Conservation (phyloP, 2,329 filamentous ascomycete species). For the Diaporthe australafricana region DNA sequence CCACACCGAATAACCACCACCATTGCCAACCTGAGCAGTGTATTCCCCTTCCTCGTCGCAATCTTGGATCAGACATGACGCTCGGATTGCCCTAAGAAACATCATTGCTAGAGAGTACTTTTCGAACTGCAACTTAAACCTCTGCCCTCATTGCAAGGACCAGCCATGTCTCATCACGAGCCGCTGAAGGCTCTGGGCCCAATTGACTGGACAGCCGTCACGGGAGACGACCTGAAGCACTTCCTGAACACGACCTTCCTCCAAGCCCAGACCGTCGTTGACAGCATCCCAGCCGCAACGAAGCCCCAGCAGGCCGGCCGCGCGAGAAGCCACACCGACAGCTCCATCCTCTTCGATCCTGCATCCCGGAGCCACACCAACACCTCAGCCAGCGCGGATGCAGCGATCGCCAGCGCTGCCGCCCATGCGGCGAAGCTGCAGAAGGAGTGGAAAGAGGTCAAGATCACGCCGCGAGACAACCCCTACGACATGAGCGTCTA, state of each 20-base stretch:
- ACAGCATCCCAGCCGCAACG: slow-evolving; percentile 75
- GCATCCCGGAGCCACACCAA: slow-evolving; percentile 53
- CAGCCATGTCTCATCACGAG: slow-evolving; percentile 68
- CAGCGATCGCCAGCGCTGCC: slow-evolving; percentile 53
- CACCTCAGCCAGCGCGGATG: slow-evolving; percentile 22
- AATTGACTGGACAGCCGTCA: slow-evolving; percentile 61
- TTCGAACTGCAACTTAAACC: background rate
- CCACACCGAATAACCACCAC: background rate
- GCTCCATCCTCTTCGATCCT: slow-evolving; percentile 63
- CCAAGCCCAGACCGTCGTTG: slow-evolving; percentile 77
- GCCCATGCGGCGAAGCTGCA: slow-evolving; percentile 64
- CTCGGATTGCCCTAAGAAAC: background rate
- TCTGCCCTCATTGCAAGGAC: too few relatives aligned
- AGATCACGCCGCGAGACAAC: slow-evolving; percentile 78
- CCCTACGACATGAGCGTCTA: slow-evolving; percentile 82
- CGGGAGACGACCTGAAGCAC: slow-evolving; percentile 58
- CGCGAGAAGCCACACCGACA: slow-evolving; percentile 62
- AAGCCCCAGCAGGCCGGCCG: slow-evolving; percentile 64
- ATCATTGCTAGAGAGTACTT: background rate
- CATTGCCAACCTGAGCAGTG: background rate
- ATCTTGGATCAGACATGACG: background rate
- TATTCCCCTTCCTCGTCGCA: background rate
- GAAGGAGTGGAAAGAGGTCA: slow-evolving; percentile 89
- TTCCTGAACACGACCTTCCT: slow-evolving; percentile 72
- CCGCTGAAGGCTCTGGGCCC: slow-evolving; percentile 69